Conservation (phyloP, 1,284 basidiomycete species). For the Cutaneotrichosporon sp. region DNA sequence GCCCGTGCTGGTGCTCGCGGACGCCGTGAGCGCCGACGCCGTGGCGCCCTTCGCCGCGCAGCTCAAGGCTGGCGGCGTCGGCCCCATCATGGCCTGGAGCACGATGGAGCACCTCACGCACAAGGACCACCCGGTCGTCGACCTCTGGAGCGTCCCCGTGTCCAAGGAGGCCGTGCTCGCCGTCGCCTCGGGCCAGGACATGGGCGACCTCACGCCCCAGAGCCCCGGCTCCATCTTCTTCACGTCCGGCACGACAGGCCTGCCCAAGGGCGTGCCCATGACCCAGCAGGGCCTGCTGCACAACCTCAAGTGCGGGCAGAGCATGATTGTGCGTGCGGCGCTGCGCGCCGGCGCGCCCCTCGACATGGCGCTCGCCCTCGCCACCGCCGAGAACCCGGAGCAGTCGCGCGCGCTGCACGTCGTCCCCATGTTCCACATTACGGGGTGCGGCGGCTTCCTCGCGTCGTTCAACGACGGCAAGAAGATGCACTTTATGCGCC, state of each 20-base stretch:
- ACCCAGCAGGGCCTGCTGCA: constrained; percentile 31
- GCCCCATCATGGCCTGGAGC: constrained; percentile 1
- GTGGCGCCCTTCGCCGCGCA: constrained; percentile 17
- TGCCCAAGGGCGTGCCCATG: constrained; percentile 23
- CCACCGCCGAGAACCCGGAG: constrained; percentile 20
- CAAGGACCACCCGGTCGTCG: constrained; percentile 5
- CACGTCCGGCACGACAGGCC: constrained; percentile 20
- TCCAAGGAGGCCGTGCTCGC: not conserved
- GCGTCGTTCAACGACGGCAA: constrained; percentile 42
- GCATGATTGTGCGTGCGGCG: constrained; percentile 24
- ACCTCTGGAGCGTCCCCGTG: not conserved
- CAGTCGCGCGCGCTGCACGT: constrained; percentile 33
- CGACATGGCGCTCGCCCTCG: constrained; percentile 27
- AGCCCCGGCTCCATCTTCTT: constrained; percentile 48
- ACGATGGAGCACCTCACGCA: not conserved
- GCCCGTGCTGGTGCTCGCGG: constrained; percentile 35
- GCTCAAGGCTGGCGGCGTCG: not conserved
- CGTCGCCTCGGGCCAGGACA: constrained; percentile 1
- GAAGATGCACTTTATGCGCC: constrained; percentile 40
- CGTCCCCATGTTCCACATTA: constrained; percentile 49
- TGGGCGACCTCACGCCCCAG: constrained; percentile 33
- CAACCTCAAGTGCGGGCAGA: constrained; percentile 7
- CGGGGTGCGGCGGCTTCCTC: constrained; percentile 44
- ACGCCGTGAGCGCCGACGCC: constrained; percentile 31
- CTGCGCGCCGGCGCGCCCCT: constrained; percentile 34